Percentiles rank a stretch among this genome's conserved stretches.
phyloP scores from a whole-genome alignment of 2,329 filamentous ascomycete species.

The Ophiostoma triangulosporum region DNA sequence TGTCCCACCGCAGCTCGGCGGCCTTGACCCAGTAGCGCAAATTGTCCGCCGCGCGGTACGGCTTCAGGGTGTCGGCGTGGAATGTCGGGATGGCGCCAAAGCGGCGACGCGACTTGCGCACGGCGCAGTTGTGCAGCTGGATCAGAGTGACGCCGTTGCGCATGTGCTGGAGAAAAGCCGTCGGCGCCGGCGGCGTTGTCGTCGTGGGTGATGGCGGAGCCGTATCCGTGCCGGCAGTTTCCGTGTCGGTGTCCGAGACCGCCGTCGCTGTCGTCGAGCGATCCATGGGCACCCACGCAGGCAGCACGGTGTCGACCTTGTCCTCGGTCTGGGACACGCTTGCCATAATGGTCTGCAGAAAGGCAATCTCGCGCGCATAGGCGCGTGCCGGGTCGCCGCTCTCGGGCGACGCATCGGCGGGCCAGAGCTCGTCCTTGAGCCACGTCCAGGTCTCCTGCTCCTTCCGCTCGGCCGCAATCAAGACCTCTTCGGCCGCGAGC shows the following conservation, averaged over 20 bases:
- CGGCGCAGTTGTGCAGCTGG: slow-evolving; percentile 76
- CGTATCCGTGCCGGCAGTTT: no score
- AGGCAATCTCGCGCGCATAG: slow-evolving; percentile 65
- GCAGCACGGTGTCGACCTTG: slow-evolving; percentile 38
- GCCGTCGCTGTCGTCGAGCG: slow-evolving; percentile 15
- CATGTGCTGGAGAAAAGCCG: slow-evolving; percentile 59
- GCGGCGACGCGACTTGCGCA: slow-evolving; percentile 69
- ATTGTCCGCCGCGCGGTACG: slow-evolving; percentile 88
- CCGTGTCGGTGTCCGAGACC: slow-evolving; percentile 24
- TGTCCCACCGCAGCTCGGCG: slow-evolving; percentile 85
- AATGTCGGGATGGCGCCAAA: slow-evolving; percentile 83
- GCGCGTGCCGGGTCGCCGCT: slow-evolving; percentile 34
- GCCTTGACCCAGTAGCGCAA: slow-evolving; percentile 94
- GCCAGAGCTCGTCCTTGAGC: slow-evolving; percentile 64
- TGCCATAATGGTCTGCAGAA: slow-evolving; percentile 56
- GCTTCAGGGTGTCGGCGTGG: slow-evolving; percentile 87
- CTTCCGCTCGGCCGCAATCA: slow-evolving; percentile 57
- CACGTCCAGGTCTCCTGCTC: slow-evolving; percentile 68
- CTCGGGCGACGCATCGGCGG: slow-evolving; percentile 15
- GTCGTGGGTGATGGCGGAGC: slow-evolving; percentile 12
- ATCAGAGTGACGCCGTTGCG: slow-evolving; percentile 72
- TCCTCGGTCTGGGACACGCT: slow-evolving; percentile 18
- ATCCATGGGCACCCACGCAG: slow-evolving; percentile 52
- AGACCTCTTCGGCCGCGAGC: slow-evolving; percentile 60
- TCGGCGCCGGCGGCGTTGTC: slow-evolving; percentile 30